phyloP scores from a whole-genome alignment of 257 asterid species.

The Pogostemon cablin region DNA sequence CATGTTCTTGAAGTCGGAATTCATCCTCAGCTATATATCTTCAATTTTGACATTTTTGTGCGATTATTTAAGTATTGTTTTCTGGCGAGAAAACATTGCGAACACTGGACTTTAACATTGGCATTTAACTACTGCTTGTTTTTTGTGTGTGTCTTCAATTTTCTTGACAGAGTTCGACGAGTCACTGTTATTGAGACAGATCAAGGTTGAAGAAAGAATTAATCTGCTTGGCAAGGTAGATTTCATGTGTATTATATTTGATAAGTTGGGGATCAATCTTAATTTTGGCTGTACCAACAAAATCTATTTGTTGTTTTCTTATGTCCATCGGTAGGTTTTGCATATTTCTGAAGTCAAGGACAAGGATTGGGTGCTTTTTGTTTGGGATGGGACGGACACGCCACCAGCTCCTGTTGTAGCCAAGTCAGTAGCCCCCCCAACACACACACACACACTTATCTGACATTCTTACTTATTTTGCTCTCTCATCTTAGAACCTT shows the following conservation, averaged over 20 bases:
- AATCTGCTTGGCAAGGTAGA: slow-evolving; percentile 79
- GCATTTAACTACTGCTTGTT: background rate
- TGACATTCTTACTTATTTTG: background rate
- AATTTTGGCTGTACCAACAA: slow-evolving; percentile 9
- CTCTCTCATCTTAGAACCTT: background rate
- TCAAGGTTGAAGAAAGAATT: slow-evolving; percentile 52
- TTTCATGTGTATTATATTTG: slow-evolving; percentile 3
- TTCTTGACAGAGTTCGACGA: slow-evolving; percentile 49
- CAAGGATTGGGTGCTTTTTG: slow-evolving; percentile 65
- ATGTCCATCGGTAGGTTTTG: slow-evolving; percentile 54
- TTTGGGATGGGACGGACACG: slow-evolving; percentile 93
- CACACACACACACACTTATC: background rate
- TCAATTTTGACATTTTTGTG: background rate
- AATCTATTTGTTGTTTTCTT: background rate
- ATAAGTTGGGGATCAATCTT: slow-evolving; percentile 5
- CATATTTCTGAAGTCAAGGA: slow-evolving; percentile 53
- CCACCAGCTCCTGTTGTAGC: slow-evolving; percentile 59
- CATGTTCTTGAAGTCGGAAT: background rate
- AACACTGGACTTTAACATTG: slow-evolving; percentile 21
- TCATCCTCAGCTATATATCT: slow-evolving; percentile 5
- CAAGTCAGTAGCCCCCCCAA: slow-evolving; percentile 45
- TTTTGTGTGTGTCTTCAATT: slow-evolving; percentile 18
- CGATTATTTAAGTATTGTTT: background rate
- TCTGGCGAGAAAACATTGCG: slow-evolving; percentile 7
- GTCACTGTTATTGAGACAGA: slow-evolving; percentile 48